Evolutionary conservation across 2,329 filamentous ascomycete species (phyloP), one percentile per base, ranked within the genome.

Genomic region (Aplosporella prunicola): DNA sequence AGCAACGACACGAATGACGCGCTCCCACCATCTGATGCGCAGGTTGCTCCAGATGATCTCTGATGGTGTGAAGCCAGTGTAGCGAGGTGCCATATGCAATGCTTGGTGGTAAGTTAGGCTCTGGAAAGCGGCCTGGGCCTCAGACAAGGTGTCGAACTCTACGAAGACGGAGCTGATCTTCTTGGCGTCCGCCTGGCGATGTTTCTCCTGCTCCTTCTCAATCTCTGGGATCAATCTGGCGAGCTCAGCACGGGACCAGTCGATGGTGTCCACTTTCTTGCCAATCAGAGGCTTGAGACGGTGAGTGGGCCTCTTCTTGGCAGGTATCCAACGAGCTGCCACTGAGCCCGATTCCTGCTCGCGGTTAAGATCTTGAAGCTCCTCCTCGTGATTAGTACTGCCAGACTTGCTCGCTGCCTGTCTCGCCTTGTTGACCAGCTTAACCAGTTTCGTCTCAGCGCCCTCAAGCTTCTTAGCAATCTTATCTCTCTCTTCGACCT

Each of bases 41-140:
- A 98, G 67, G 39, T 89, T 86, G 23, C 69, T 74, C 91, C 91
- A 98, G 50, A 96, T 78, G 16, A 98, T 71, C 53, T 96, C 88
- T 11, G 69, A 67, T 0, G 89, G 89, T 15, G 78, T 76, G 36
- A 95, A 71, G 11, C 89, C 89, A 37, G 93, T 82, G 51, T 83
- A 85, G 16, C 86, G 78, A 18, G 86, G 86, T 4, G 82, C 73
- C 79, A 98, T 88, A 54, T 89, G 85, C 24, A 93, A 67, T 22
- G 84, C 81, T 41, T 85, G 78, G 60, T 94, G 87, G 59, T 94
- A 87, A 3, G 87, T 78, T 7, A 96, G 70, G 16, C 82, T 79
- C 58, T 98, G 91, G 56, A 77, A 89, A 10, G 89, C 89, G 36
- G 75, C 72, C 60, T 98, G 88, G 10, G 91, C 91, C 39, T 84